Percentiles rank a stretch among this genome's conserved stretches.
phyloP scores from a whole-genome alignment of 352 stramenopile species.

The Globisporangium emineosum region DNA sequence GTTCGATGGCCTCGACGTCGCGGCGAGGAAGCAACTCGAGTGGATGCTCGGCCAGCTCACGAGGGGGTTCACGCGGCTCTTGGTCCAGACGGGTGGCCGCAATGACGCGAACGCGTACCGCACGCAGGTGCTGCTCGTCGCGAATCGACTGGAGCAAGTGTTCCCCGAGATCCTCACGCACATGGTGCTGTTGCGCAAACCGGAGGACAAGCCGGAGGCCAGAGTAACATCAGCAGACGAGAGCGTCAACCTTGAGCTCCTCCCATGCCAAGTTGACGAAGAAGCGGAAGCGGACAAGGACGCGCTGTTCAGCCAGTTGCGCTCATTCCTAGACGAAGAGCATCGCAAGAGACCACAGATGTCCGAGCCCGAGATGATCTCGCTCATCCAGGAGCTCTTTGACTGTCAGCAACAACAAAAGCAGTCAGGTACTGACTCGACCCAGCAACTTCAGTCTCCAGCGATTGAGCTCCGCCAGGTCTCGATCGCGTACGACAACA shows the following conservation, averaged over 20 bases:
- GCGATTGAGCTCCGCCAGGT: slow-evolving; percentile 45
- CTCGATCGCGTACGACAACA: slow-evolving; percentile 58
- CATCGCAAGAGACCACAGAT: slow-evolving; percentile 31
- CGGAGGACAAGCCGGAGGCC: background rate
- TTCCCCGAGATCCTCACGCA: slow-evolving; percentile 76
- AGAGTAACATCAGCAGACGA: background rate
- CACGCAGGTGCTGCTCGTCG: slow-evolving; percentile 87
- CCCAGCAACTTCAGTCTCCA: background rate
- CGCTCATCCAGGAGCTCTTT: slow-evolving; percentile 43
- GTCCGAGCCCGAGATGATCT: slow-evolving; percentile 27
- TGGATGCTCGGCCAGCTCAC: slow-evolving; percentile 86
- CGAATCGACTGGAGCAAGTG: slow-evolving; percentile 88
- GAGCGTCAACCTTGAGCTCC: slow-evolving; percentile 24
- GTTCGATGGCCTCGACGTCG: slow-evolving; percentile 91
- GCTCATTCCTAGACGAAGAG: slow-evolving; percentile 36
- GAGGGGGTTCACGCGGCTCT: slow-evolving; percentile 82
- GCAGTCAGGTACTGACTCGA: background rate
- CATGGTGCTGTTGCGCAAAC: slow-evolving; percentile 43
- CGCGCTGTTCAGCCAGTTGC: slow-evolving; percentile 34
- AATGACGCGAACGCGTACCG: slow-evolving; percentile 80
- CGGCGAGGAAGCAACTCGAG: slow-evolving; percentile 67
- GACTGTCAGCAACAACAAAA: slow-evolving; percentile 3
- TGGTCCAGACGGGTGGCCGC: slow-evolving; percentile 85
- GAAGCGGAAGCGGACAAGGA: slow-evolving; percentile 18
- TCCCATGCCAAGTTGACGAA: slow-evolving; percentile 29